Percentiles rank a stretch among this genome's conserved stretches.
Evolutionary conservation across 2,329 filamentous ascomycete species (phyloP).

Genomic region (Blumeria graminis): DNA sequence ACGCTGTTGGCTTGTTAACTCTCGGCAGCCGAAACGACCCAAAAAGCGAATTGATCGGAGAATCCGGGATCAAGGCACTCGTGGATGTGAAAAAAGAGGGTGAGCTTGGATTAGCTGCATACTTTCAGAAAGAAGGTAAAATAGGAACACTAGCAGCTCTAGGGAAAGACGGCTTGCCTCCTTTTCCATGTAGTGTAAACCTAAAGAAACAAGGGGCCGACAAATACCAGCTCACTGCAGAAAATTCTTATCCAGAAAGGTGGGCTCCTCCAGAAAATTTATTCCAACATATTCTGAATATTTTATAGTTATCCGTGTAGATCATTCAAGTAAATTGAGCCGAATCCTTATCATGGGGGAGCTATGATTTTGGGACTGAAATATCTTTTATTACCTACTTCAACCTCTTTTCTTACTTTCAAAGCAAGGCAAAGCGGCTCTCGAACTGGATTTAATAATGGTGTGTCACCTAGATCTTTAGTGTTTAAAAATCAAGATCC

Average conservation of each 20-base stretch:
- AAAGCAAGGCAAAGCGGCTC: too few relatives aligned
- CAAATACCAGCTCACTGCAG: constrained; percentile 37
- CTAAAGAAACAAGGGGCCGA: constrained; percentile 30
- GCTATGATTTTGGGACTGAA: too few relatives aligned
- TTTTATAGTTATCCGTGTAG: too few relatives aligned
- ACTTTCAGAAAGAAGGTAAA: constrained; percentile 40
- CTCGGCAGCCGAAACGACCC: constrained; percentile 64
- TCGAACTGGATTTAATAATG: too few relatives aligned
- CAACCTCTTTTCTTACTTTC: too few relatives aligned
- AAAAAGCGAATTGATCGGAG: constrained; percentile 61
- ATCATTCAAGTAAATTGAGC: too few relatives aligned
- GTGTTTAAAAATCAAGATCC: too few relatives aligned
- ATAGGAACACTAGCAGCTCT: constrained; percentile 32
- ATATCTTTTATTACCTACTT: too few relatives aligned
- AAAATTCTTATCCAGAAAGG: constrained; percentile 47
- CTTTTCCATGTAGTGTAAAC: constrained; percentile 45
- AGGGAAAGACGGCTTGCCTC: constrained; percentile 58
- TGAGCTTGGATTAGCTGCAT: constrained; percentile 45
- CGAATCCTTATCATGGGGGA: too few relatives aligned
- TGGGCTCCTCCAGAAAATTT: constrained; percentile 21
- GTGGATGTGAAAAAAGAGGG: constrained; percentile 55
- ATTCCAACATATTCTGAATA: too few relatives aligned
- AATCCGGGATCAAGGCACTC: constrained; percentile 47
- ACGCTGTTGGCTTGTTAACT: constrained; percentile 63
- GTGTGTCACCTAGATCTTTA: too few relatives aligned